phyloP scores from a whole-genome alignment of 805 yeast species.

The Myxozyma geophila region DNA sequence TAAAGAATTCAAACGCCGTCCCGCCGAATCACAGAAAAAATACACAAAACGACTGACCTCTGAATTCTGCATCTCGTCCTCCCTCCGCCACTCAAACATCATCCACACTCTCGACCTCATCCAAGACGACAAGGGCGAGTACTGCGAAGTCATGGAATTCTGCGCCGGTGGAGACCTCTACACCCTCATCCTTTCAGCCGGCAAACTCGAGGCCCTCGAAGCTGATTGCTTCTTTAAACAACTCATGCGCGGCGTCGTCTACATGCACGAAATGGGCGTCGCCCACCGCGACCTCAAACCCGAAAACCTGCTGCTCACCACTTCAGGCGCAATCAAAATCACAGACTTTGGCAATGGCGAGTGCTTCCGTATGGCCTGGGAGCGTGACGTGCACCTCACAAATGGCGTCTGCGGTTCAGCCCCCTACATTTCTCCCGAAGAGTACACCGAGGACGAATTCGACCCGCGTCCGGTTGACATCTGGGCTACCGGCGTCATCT shows the following conservation, averaged over 20 bases:
- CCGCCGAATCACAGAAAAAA: constrained; percentile 59
- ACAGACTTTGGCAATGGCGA: constrained; percentile 92
- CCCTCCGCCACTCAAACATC: constrained; percentile 74
- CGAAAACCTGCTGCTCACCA: constrained; percentile 76
- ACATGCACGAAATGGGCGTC: constrained; percentile 89
- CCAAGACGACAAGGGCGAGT: constrained; percentile 71
- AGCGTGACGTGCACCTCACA: constrained; percentile 66
- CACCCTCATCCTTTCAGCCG: constrained; percentile 58
- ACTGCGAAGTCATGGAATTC: constrained; percentile 93
- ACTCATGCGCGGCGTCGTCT: constrained; percentile 75
- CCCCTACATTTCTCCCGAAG: constrained; percentile 93
- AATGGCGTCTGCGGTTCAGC: constrained; percentile 85
- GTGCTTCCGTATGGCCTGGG: constrained; percentile 91
- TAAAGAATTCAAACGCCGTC: constrained; percentile 69
- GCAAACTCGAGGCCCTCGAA: constrained; percentile 63
- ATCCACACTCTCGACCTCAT: constrained; percentile 79
- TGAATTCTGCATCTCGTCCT: constrained; percentile 85
- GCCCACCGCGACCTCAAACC: constrained; percentile 94
- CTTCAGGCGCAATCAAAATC: constrained; percentile 67
- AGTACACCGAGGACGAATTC: constrained; percentile 60
- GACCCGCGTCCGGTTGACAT: constrained; percentile 83
- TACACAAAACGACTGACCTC: constrained; percentile 78
- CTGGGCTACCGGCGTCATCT: constrained; percentile 86
- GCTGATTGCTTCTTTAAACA: constrained; percentile 92
- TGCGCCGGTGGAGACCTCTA: constrained; percentile 86